A percentile compares a stretch with the other conserved stretches of the same genome.
Conservation (phyloP, 495 filamentous ascomycete species). For the Cudoniella acicularis region DNA sequence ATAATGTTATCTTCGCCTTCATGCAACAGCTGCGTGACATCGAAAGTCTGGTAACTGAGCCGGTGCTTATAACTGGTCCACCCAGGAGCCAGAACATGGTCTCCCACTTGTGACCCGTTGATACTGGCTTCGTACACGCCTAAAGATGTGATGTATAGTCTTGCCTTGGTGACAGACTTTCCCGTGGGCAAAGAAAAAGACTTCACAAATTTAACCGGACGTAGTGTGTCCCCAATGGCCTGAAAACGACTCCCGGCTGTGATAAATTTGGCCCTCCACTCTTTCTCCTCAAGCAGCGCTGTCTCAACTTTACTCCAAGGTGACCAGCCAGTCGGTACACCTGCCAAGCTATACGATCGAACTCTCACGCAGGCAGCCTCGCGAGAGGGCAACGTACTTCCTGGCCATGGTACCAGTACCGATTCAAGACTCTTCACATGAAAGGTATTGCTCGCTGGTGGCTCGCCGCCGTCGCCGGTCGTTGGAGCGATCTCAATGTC, state of each 20-base stretch:
- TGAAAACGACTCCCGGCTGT: too few relatives aligned
- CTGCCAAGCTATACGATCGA: conserved; percentile 6
- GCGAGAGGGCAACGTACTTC: conserved; percentile 35
- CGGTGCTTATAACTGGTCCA: conserved; percentile 50
- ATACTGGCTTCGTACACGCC: conserved; percentile 48
- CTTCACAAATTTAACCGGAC: background rate
- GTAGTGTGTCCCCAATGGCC: background rate
- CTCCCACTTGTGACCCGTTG: conserved; percentile 44
- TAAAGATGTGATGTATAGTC: conserved; percentile 47
- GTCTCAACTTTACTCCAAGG: conserved; percentile 30
- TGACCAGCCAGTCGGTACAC: background rate
- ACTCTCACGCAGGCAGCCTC: conserved; percentile 38
- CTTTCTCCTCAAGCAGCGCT: conserved; percentile 27
- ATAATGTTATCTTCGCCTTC: conserved; percentile 38
- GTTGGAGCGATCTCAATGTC: background rate
- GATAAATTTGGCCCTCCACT: too few relatives aligned
- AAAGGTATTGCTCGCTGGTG: conserved; percentile 28
- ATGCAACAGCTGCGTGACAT: conserved; percentile 35
- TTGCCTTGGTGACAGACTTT: conserved; percentile 22
- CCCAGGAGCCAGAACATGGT: conserved; percentile 43
- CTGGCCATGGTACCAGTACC: conserved; percentile 45
- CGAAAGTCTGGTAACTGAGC: conserved; percentile 44
- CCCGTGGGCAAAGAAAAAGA: background rate
- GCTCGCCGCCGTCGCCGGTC: conserved; percentile 17
- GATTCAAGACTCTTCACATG: conserved; percentile 25